Base-by-base conservation (phyloP, 768 basidiomycete species). In the Boletales sp. region DNA sequence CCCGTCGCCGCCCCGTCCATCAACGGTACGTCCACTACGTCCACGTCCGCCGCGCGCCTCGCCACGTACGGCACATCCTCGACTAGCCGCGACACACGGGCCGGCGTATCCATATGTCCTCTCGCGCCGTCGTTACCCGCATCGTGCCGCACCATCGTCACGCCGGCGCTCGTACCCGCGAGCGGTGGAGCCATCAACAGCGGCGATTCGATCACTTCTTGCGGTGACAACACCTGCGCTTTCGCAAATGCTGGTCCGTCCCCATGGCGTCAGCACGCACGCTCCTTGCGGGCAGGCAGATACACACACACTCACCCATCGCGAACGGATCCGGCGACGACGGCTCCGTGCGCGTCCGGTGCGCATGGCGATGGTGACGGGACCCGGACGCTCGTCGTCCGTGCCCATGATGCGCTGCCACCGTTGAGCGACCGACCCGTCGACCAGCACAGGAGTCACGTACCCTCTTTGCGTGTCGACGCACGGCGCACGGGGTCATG, bases 241-340 rank as follows among this genome's bases (percentile, higher is more conserved):
- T 54, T 41, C 8, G 66, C 42, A 27, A 68, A 65, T 3, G 64
- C 64, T 66, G 21, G 21, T 2, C 21, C 21, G 21, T 21, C 21
- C 21, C 21, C 21, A 21, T 4, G 21, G 21, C 21, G 21, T 21
- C 21, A 21, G 21, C 21, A n/a, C 21, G 21, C 21, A 21, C 21
- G 21, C 21, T 21, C 21, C 21, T 2, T 4, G 21, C 21, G 21
- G 2, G n/a, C n/a, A n/a, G n/a, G n/a, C 21, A 21, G 21, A 21
- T 21, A n/a, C n/a, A n/a, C n/a, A n/a, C 21, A 21, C 24, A 7
- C 56, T 47, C 10, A 65, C 64, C 66, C 12, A 39, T 45, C 11
- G 63, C 52, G 45, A 65, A 65, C 15, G 57, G 54, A 45, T 61
- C 62, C 6, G 46, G 52, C n/a, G 55, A 48, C 0, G 43, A 5